phyloP scores from a whole-genome alignment of 345 rosid genomes.

The Linum lewisii region DNA sequence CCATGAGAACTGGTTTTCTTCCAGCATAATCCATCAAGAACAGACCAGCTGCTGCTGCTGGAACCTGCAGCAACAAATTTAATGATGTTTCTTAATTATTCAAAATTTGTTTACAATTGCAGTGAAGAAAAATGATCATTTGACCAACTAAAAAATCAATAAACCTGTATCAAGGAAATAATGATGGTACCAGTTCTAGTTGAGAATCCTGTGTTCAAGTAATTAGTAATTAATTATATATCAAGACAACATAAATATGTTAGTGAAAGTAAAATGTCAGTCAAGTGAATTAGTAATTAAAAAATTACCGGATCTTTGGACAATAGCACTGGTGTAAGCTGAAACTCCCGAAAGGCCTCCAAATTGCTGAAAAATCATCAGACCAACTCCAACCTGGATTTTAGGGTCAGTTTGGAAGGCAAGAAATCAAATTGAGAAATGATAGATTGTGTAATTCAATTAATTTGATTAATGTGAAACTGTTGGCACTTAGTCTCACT shows the following conservation, averaged over 20 bases:
- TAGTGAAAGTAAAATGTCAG: too few relatives aligned
- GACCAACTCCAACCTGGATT: neutral
- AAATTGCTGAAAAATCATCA: neutral
- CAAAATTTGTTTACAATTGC: too few relatives aligned
- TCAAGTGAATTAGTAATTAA: too few relatives aligned
- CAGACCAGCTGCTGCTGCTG: neutral
- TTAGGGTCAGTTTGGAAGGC: too few relatives aligned
- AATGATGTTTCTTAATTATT: too few relatives aligned
- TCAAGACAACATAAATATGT: too few relatives aligned
- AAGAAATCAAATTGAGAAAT: too few relatives aligned
- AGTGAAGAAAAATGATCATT: neutral
- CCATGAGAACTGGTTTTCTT: constrained; percentile 1
- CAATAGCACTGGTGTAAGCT: neutral
- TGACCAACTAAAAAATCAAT: neutral
- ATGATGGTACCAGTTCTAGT: neutral
- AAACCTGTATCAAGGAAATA: neutral
- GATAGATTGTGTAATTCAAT: too few relatives aligned
- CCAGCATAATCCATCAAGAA: neutral
- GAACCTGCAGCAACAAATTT: neutral
- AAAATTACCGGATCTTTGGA: neutral
- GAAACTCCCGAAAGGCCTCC: neutral
- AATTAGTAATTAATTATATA: too few relatives aligned
- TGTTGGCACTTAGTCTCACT: neutral
- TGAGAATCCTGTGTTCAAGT: neutral
- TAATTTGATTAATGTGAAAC: too few relatives aligned